Base-by-base conservation (phyloP, 139 green algal species). In the Chlorella sp. region DNA sequence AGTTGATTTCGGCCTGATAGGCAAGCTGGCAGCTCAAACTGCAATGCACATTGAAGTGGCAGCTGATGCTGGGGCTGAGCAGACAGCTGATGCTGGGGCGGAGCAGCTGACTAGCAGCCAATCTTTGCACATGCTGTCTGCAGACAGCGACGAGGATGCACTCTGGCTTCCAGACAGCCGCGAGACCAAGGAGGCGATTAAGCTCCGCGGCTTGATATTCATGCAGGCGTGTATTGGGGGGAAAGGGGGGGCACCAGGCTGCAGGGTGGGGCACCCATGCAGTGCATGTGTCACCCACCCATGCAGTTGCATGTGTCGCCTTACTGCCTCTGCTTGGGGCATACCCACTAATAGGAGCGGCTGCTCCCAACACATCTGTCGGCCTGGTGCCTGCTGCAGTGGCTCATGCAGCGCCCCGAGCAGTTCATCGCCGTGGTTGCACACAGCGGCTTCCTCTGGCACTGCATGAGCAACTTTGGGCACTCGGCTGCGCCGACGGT, bases 361-460 rank as follows among this genome's bases (percentile, higher is more conserved):
- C n/a, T n/a, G n/a, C n/a, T n/a, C 51, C 51, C 51, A 59, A 19
- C 51, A 59, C 51, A 23, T 27, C 14, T 27, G 51, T 23, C 51
- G 53, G 27, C 53, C 8, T 25, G 27, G 27, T 23, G 51, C 59
- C 31, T 66, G 31, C 31, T 12, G 48, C 48, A 84, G 50, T 84
- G 64, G 62, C 41, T 84, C 19, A 66, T 80, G 63, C 14, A 33
- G 53, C 84, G 73, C n/a, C 79, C 78, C 17, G 77, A 89, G 71
- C 61, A n/a, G 5, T 42, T 79, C 48, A 83, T 89, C 48, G 84
- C 84, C 11, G 83, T 89, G 43, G 84, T 89, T 6, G 77, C 46
- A 27, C 84, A 89, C 56, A 80, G 60, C 23, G 69, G 59, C 35
- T 82, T 88, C 45, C 48, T 89, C 3, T 86, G 76, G 45, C 73